phyloP scores from a whole-genome alignment of 129 eudicot species.

The Ambrosia trifida region DNA sequence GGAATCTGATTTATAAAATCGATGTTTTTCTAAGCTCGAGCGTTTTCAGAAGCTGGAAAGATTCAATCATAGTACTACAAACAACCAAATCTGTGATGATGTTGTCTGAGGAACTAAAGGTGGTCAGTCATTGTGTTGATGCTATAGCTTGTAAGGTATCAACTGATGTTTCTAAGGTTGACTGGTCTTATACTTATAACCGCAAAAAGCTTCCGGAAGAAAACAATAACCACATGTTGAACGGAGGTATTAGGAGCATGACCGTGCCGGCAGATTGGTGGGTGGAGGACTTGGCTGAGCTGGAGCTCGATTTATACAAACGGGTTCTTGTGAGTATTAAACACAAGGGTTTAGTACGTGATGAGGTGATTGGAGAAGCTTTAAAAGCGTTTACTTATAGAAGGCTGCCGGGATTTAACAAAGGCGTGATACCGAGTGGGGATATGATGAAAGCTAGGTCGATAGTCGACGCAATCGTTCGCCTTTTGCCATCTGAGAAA shows the following conservation, averaged over 20 bases:
- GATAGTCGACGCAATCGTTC: not conserved
- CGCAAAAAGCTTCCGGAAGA: constrained; percentile 49
- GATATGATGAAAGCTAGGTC: not conserved
- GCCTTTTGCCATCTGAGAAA: constrained; percentile 16
- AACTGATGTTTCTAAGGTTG: constrained; percentile 55
- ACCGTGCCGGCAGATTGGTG: constrained; percentile 79
- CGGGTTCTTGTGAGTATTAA: constrained; percentile 52
- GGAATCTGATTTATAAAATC: constrained; percentile 83
- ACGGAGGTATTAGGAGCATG: constrained; percentile 45
- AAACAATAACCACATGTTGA: constrained; percentile 18
- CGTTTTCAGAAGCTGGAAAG: constrained; percentile 93
- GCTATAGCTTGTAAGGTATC: constrained; percentile 62
- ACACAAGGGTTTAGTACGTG: constrained; percentile 40
- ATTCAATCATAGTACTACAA: constrained; percentile 85
- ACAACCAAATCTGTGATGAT: constrained; percentile 54
- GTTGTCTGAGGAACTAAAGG: constrained; percentile 12
- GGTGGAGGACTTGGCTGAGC: constrained; percentile 81
- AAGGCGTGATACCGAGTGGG: constrained; percentile 19
- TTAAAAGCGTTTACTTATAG: constrained; percentile 55
- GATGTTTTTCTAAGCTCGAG: constrained; percentile 82
- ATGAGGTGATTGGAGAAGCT: constrained; percentile 79
- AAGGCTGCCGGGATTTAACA: constrained; percentile 41
- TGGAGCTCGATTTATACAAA: constrained; percentile 59
- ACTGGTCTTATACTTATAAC: constrained; percentile 78
- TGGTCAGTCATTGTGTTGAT: constrained; percentile 39